Percentiles rank a stretch among this genome's conserved stretches.
phyloP scores from a whole-genome alignment of 2,329 filamentous ascomycete genomes.

The Zymoseptoria passerinii region DNA sequence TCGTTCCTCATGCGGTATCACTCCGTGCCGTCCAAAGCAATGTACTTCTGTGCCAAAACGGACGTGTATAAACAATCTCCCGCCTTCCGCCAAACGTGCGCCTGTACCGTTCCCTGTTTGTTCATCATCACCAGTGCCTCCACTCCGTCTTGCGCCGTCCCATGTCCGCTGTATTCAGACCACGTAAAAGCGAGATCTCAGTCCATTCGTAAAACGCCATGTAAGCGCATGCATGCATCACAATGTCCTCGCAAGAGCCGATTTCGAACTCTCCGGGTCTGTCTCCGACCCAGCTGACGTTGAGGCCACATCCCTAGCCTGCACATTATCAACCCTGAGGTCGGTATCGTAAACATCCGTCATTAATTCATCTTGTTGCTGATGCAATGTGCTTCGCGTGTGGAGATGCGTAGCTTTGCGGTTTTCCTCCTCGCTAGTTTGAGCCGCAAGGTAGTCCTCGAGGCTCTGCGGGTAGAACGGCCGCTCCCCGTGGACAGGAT shows the following conservation, averaged over 20 bases:
- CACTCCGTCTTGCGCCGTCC: neutral
- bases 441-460: neutral
- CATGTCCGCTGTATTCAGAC: neutral
- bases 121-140: neutral
- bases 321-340: neutral
- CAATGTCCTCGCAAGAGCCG: neutral
- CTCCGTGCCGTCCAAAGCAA: neutral
- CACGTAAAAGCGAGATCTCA: neutral
- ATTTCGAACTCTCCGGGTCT: neutral
- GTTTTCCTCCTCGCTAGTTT: neutral
- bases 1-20: neutral
- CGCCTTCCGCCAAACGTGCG: no score
- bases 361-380: conserved; percentile 21
- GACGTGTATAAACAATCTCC: neutral
- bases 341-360: conserved; percentile 15
- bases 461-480: conserved; percentile 13
- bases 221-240: neutral
- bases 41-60: neutral
- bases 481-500: conserved; percentile 23
- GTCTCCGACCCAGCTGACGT: neutral
- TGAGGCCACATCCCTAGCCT: neutral
- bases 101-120: no score
- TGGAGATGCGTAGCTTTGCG: neutral
- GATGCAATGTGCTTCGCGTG: conserved; percentile 3
- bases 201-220: neutral